Evolutionary conservation across 2,329 filamentous ascomycete genomes (phyloP).

Genomic region (Neoascochyta sp.): DNA sequence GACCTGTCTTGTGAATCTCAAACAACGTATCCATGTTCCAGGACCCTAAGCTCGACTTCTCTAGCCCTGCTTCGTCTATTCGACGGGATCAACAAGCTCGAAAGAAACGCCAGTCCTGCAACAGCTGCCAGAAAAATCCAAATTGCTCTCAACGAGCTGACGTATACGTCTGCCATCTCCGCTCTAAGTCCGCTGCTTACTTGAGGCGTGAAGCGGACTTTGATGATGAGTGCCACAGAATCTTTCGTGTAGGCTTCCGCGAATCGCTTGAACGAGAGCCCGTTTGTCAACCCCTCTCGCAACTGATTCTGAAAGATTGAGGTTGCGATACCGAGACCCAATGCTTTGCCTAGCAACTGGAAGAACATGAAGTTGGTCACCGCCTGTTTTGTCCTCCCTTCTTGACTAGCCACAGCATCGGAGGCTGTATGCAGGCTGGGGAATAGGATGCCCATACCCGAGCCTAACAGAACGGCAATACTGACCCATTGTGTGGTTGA

Average conservation of each 20-base stretch:
- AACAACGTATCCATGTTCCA: too few relatives aligned
- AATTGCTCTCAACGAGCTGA: slow-evolving; percentile 21
- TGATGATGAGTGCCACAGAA: slow-evolving; percentile 22
- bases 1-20: too few relatives aligned
- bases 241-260: slow-evolving; percentile 21
- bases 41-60: too few relatives aligned
- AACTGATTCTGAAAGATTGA: slow-evolving; percentile 42
- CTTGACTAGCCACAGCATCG: slow-evolving; percentile 7
- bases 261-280: slow-evolving; percentile 15
- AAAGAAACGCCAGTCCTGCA: slow-evolving; percentile 18
- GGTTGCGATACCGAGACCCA: slow-evolving; percentile 46
- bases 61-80: too few relatives aligned
- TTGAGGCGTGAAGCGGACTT: slow-evolving; percentile 17
- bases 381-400: slow-evolving; percentile 17
- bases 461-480: slow-evolving; percentile 42
- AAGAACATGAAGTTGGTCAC: slow-evolving; percentile 47
- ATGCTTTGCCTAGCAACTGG: slow-evolving; percentile 47
- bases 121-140: slow-evolving; percentile 32
- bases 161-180: slow-evolving; percentile 22
- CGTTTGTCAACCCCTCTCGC: slow-evolving; percentile 5
- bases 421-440: slow-evolving; percentile 45
- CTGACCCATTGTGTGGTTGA: slow-evolving; percentile 41
- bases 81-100: slow-evolving; percentile 15
- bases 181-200: slow-evolving; percentile 8
- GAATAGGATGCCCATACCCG: slow-evolving; percentile 45